These are phyloP conservation scores for Alternaria dauci DNA, from an alignment of 2,329 filamentous ascomycete genomes.

Conservation along the genomic window DNA sequence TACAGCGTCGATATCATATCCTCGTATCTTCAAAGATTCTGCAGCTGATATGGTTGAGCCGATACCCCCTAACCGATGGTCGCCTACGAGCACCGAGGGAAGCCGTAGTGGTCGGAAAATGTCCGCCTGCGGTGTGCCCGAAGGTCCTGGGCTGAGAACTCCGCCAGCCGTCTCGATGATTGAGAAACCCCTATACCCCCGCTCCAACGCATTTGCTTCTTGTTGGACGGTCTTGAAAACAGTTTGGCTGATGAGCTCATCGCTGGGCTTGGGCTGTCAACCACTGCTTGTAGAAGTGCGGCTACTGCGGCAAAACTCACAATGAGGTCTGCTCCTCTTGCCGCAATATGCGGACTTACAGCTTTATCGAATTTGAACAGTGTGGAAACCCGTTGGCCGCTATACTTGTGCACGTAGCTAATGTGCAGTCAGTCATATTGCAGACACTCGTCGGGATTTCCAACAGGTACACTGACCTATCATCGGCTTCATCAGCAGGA, in stretches of 20 bases:
- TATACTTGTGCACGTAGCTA: slow-evolving; percentile 71
- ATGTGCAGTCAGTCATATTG: slow-evolving; percentile 1
- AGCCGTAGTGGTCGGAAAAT: slow-evolving; percentile 77
- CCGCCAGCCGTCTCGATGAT: slow-evolving; percentile 85
- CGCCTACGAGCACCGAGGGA: slow-evolving; percentile 77
- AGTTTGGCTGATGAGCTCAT: slow-evolving; percentile 31
- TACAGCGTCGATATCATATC: slow-evolving; percentile 77
- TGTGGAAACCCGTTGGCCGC: slow-evolving; percentile 64
- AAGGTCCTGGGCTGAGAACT: slow-evolving; percentile 79
- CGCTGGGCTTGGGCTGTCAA: slow-evolving; percentile 32
- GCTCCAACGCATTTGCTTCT: slow-evolving; percentile 15
- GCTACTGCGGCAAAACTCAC: slow-evolving; percentile 22
- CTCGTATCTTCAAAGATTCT: slow-evolving; percentile 78
- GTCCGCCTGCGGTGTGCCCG: slow-evolving; percentile 79
- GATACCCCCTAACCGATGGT: slow-evolving; percentile 79
- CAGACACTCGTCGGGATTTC: not conserved
- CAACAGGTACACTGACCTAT: slow-evolving; percentile 59
- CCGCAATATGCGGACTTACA: slow-evolving; percentile 80
- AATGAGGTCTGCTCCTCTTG: slow-evolving; percentile 46
- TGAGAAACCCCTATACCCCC: slow-evolving; percentile 48
- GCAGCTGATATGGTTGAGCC: slow-evolving; percentile 81
- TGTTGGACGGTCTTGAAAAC: slow-evolving; percentile 26
- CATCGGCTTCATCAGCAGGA: slow-evolving; percentile 72
- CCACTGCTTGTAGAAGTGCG: not conserved
- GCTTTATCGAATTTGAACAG: slow-evolving; percentile 77